Conservation (phyloP, 371 early-diverging fungal species). For the Entomophthora muscae region DNA sequence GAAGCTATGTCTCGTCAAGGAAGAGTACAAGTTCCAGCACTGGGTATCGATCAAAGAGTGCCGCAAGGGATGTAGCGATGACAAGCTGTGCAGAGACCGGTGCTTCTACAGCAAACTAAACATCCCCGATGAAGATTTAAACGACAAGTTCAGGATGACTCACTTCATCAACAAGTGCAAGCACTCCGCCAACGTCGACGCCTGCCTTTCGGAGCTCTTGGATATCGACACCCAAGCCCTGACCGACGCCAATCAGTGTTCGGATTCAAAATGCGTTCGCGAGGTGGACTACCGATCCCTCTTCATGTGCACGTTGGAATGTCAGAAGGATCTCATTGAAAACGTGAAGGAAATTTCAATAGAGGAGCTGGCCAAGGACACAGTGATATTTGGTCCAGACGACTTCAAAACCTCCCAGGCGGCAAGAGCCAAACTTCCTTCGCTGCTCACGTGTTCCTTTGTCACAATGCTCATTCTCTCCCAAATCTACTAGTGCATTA, state of each 20-base stretch:
- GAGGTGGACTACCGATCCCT: neutral
- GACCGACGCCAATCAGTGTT: neutral
- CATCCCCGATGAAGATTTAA: neutral
- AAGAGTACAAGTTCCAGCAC: neutral
- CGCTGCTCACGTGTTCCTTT: neutral
- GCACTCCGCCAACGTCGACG: neutral
- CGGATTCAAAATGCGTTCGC: neutral
- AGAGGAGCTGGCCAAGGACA: neutral
- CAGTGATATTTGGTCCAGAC: neutral
- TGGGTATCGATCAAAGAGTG: neutral
- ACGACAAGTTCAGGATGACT: neutral
- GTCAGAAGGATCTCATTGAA: neutral
- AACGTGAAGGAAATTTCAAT: neutral
- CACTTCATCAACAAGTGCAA: neutral
- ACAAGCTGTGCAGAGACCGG: neutral
- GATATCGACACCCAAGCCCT: neutral
- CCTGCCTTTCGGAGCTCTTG: neutral
- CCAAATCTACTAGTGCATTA: no score
- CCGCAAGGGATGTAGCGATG: neutral
- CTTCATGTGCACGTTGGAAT: neutral
- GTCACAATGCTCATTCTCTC: neutral
- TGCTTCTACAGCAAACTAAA: neutral
- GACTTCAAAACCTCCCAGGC: neutral
- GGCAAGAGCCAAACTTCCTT: neutral
- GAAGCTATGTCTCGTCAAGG: neutral